Evolutionary conservation across 495 filamentous ascomycete species (phyloP), one percentile per base, ranked within the genome.

Genomic region (Tuber brumale): DNA sequence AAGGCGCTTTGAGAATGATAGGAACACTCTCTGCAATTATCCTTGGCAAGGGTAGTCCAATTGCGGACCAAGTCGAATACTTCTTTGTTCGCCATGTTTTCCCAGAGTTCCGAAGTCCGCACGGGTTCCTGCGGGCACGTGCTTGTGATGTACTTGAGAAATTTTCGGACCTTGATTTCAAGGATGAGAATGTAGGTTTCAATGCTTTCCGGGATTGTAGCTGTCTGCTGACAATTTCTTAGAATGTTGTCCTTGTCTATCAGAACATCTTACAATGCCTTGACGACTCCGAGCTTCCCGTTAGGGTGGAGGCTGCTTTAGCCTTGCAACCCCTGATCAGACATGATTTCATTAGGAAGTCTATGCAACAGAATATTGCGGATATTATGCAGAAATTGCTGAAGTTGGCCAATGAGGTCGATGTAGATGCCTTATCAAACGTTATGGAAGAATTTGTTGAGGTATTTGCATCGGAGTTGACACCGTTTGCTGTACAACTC

Each of bases 371-470:
- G 81, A 97, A 93, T 84, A 99, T 99, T 74, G 94, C 96, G n/a
- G 94, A 97, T 82, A 97, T 99, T 83, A 99, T 99, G 95, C 95
- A 99, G 85, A 94, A 98, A 84, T 86, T 99, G 23, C 88, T 99
- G 44, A 98, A 98, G 85, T 86, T 99, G 76, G 95, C 95, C 80
- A 77, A 91, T 84, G 78, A 90, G 87, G 79, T 90, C 84, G 72
- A 88, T 83, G 80, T 90, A 88, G 79, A 91, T 88, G 46, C 82
- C 81, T 48, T 48, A 70, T 71, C 87, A 85, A 74, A 89, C 87
- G 70, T 86, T 71, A 27, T 86, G 95, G 95, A 99, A 83, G 96
- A 99, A 81, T 98, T 98, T 83, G 95, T 99, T 72, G 95, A 99
- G 84, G 95, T 98, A 0, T 99, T 99, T 84, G 94, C 95, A 27